Conservation (phyloP, 2,329 filamentous ascomycete species). For the Phaeosphaeriaceae sp. region DNA sequence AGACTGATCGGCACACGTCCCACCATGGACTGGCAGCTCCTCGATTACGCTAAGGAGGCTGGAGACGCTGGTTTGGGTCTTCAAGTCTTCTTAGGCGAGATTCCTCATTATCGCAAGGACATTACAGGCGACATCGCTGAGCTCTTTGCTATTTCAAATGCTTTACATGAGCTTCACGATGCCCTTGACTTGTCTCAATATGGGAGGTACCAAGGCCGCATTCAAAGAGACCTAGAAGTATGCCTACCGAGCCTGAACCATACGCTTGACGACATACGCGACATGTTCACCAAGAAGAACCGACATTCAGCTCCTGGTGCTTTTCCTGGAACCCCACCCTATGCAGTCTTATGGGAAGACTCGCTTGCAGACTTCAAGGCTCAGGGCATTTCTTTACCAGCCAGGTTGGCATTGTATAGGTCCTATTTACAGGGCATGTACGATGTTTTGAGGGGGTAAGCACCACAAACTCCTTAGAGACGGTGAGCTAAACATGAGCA, state of each 20-base stretch:
- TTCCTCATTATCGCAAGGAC: slow-evolving; percentile 59
- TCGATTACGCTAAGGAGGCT: slow-evolving; percentile 54
- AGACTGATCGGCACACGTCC: slow-evolving; percentile 32
- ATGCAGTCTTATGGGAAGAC: slow-evolving; percentile 59
- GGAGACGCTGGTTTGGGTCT: slow-evolving; percentile 62
- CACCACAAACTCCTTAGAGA: not conserved
- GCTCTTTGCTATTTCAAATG: slow-evolving; percentile 61
- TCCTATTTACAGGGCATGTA: slow-evolving; percentile 55
- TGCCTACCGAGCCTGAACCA: slow-evolving; percentile 57
- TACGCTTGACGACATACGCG: slow-evolving; percentile 59
- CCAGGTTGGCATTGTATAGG: slow-evolving; percentile 59
- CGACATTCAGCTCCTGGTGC: slow-evolving; percentile 38
- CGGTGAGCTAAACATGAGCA: slow-evolving; percentile 25
- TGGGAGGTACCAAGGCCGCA: slow-evolving; percentile 42
- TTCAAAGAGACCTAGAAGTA: slow-evolving; percentile 57
- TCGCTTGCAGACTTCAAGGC: slow-evolving; percentile 54
- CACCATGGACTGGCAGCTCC: slow-evolving; percentile 47
- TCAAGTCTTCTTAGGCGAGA: slow-evolving; percentile 56
- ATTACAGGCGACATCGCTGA: slow-evolving; percentile 62
- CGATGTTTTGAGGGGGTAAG: slow-evolving; percentile 56
- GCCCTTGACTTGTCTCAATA: slow-evolving; percentile 50
- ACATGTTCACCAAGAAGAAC: slow-evolving; percentile 47
- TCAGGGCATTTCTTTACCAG: slow-evolving; percentile 55
- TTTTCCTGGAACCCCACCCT: slow-evolving; percentile 49
- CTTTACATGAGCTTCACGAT: slow-evolving; percentile 56